Evolutionary conservation across 2,329 filamentous ascomycete genomes (phyloP), one percentile per base, ranked within the genome.

Genomic region (Raffaelea albimanens): DNA sequence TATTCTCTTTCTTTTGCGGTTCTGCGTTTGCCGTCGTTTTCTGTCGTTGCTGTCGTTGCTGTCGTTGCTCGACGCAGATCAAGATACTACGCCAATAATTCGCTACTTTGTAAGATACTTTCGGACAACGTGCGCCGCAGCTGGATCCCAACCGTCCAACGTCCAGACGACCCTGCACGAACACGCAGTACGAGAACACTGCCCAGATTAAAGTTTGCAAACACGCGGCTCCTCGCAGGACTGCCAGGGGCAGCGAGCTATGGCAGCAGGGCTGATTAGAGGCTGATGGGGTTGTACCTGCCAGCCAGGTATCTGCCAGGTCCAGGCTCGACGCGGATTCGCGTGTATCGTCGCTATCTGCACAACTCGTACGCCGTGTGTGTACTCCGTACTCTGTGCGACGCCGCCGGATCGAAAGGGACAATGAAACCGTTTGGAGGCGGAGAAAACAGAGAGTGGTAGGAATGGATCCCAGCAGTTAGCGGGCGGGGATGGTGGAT

Each of bases 271-370:
- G 46, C 46, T 43, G 48, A 46, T 22, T 39, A 25, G 40, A 43
- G 31, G 25, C 22, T 44, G 48, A 48, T 50, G 46, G 33, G 13
- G 20, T 40, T 48, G 47, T 53, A 51, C 49, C 43, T 49, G 46
- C 46, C 13, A n/a, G 22, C 16, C n/a, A 53, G 49, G 51, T 53
- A 48, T 51, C 51, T 48, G 43, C 38, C 44, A 47, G 44, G 48
- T 50, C 46, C 34, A 36, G 25, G 25, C 25, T 29, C 25, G 13
- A 29, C 25, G 25, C 25, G 7, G 25, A 7, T 29, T 13, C 25
- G n/a, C n/a, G n/a, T n/a, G 25, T 29, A 29, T 29, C 25, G 7
- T 7, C 34, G 34, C 7, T 16, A 38, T 38, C 34, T 29, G 13
- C 25, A 29, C 13, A 29, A 7, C 7, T 20, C n/a, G 38, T 10